phyloP scores from a whole-genome alignment of 208 protist genomes.

The Naegleria lovaniensis region DNA sequence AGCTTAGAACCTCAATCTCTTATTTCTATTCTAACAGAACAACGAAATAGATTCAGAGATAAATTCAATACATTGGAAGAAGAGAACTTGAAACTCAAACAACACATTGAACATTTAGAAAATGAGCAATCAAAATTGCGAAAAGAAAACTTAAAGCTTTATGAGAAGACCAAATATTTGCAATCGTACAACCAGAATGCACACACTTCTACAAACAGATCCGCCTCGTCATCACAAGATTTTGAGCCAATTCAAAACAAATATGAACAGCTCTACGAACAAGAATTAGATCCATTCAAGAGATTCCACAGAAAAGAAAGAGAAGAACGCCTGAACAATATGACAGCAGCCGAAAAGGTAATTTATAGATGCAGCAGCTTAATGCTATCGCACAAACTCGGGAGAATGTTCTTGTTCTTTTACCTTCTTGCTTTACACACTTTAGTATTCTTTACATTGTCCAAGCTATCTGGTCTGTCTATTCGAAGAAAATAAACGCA shows the following conservation, averaged over 20 bases:
- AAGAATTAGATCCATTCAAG: constrained; percentile 17
- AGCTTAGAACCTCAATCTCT: not conserved
- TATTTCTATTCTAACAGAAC: constrained; percentile 8
- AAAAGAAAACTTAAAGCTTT: constrained; percentile 16
- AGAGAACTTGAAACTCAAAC: not conserved
- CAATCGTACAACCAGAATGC: not conserved
- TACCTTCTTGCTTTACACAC: not conserved
- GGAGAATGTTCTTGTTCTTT: not conserved
- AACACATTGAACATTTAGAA: not conserved
- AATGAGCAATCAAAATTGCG: not conserved
- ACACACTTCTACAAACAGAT: not conserved
- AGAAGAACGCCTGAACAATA: not conserved
- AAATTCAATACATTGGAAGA: not conserved
- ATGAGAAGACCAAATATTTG: constrained; percentile 24
- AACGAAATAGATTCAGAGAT: constrained; percentile 23
- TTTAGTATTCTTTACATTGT: not conserved
- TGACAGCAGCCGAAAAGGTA: not conserved
- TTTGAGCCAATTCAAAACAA: not conserved
- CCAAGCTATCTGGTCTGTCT: not conserved
- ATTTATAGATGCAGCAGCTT: not conserved
- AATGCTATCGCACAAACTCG: not conserved
- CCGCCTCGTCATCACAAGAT: not conserved
- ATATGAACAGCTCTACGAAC: constrained; percentile 17
- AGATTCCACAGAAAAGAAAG: constrained; percentile 12
- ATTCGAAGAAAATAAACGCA: not conserved